Conservation (phyloP, 208 protist species). For the Acanthamoeba sp. region DNA sequence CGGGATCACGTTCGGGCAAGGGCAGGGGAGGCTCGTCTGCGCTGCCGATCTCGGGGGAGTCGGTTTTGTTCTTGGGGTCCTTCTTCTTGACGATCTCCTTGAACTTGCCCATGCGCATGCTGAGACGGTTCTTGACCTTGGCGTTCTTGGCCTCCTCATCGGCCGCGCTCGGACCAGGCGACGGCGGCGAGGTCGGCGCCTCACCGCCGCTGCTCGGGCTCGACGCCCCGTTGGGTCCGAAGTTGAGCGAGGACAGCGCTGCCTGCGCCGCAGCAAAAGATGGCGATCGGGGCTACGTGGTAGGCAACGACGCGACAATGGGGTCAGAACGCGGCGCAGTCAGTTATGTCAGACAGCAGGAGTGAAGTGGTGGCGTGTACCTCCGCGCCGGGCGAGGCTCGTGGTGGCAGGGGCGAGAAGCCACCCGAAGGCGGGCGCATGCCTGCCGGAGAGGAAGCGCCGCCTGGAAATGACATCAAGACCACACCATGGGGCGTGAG, state of each 20-base stretch:
- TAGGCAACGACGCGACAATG: no score
- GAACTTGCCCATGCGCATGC: conserved; percentile 65
- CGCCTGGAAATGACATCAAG: background rate
- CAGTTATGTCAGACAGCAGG: background rate
- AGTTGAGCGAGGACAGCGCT: conserved; percentile 25
- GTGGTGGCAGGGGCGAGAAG: background rate
- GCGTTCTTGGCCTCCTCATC: conserved; percentile 33
- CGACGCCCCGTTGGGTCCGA: background rate
- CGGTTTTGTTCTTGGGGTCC: background rate
- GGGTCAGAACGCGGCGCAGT: no score
- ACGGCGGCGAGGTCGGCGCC: background rate
- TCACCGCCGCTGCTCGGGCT: background rate
- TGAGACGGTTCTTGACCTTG: conserved; percentile 66
- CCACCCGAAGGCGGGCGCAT: background rate
- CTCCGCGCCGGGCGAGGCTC: background rate
- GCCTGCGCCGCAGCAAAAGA: conserved; percentile 64
- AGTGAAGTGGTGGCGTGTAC: background rate
- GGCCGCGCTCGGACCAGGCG: background rate
- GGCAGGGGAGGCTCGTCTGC: background rate
- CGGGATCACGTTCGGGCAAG: conserved; percentile 11
- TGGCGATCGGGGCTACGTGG: conserved; percentile 21
- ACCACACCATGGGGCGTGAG: no score
- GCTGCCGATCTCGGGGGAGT: background rate
- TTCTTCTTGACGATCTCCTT: conserved; percentile 62
- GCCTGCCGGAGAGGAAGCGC: background rate